Evolutionary conservation across 305 asterid genomes (phyloP).

Genomic region (Rubia occidens): DNA sequence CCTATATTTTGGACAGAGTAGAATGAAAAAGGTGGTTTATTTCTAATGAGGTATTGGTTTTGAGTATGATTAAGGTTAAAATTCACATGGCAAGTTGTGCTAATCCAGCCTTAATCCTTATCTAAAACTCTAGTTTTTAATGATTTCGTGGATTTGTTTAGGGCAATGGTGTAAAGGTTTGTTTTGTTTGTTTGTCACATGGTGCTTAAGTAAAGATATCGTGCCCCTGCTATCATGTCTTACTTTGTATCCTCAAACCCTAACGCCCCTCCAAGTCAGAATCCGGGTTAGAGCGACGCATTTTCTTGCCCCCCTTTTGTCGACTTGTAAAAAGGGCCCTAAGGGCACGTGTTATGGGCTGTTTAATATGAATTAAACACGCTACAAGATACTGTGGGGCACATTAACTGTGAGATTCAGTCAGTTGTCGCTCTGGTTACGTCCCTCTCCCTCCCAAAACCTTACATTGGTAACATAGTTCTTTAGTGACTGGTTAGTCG

Average conservation of each 20-base stretch:
- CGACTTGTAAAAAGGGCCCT: too few relatives aligned
- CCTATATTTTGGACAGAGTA: background rate
- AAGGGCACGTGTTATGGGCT: too few relatives aligned
- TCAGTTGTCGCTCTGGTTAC: too few relatives aligned
- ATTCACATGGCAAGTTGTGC: conserved; percentile 20
- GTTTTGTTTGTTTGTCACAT: background rate
- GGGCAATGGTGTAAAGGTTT: background rate
- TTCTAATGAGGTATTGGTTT: background rate
- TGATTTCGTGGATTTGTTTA: background rate
- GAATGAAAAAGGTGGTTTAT: background rate
- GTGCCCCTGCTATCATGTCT: background rate
- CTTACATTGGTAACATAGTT: background rate
- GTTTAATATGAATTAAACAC: too few relatives aligned
- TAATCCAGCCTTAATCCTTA: conserved; percentile 13
- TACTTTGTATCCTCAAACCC: background rate
- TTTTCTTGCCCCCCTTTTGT: too few relatives aligned
- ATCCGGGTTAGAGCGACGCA: too few relatives aligned
- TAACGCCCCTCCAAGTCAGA: too few relatives aligned
- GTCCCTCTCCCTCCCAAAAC: too few relatives aligned
- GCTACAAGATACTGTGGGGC: too few relatives aligned
- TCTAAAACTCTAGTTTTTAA: background rate
- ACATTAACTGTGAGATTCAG: too few relatives aligned
- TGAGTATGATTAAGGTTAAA: background rate
- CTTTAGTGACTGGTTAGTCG: background rate
- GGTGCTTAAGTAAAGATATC: background rate